phyloP scores from a whole-genome alignment of 352 stramenopile genomes.

The Globisporangium mamillatum region DNA sequence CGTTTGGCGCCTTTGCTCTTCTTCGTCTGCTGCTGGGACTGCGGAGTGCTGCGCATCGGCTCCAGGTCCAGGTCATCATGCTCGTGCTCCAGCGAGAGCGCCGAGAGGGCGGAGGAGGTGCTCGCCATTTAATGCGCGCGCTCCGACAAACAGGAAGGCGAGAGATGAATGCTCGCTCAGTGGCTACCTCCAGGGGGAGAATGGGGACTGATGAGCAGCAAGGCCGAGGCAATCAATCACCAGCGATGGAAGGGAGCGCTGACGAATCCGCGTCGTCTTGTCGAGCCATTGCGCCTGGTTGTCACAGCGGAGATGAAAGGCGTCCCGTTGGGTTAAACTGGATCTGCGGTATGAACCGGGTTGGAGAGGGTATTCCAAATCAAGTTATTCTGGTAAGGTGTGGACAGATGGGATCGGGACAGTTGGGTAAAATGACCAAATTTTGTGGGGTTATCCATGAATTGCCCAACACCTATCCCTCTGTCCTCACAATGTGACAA shows the following conservation, averaged over 20 bases:
- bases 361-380: background rate
- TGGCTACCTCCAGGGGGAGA: background rate
- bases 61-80: background rate
- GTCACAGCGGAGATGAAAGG: background rate
- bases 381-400: background rate
- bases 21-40: background rate
- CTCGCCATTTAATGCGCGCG: slow-evolving; percentile 1
- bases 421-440: too few species aligned
- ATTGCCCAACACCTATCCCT: too few species aligned
- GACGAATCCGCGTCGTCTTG: slow-evolving; percentile 2
- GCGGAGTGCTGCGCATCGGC: background rate
- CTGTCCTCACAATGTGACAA: too few species aligned
- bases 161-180: background rate
- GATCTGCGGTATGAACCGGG: background rate
- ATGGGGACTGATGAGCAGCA: background rate
- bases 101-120: background rate
- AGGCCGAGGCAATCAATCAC: background rate
- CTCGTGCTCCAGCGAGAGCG: background rate
- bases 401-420: background rate
- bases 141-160: background rate
- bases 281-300: background rate
- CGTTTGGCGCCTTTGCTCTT: background rate
- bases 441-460: too few species aligned
- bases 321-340: background rate
- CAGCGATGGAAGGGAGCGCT: background rate